A percentile compares a stretch with the other conserved stretches of the same genome.
phyloP scores from a whole-genome alignment of 768 basidiomycete genomes.

The Suillus paluster region DNA sequence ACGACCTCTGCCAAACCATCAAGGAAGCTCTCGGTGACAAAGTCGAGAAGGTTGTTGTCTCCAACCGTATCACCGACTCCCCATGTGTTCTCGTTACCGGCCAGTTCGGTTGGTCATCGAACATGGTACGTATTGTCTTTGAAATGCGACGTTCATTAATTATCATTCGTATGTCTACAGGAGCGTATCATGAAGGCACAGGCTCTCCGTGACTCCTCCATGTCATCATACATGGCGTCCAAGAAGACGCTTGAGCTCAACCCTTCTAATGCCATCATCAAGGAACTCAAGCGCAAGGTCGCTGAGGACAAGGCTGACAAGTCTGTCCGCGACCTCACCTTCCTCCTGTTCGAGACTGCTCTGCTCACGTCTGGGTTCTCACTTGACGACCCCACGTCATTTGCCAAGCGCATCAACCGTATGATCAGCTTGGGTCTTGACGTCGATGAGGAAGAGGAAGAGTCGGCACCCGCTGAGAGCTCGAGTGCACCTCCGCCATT shows the following conservation, averaged over 20 bases:
- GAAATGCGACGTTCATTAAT: neutral
- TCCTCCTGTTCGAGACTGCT: constrained; percentile 95
- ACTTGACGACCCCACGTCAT: constrained; percentile 92
- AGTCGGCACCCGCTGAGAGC: constrained; percentile 46
- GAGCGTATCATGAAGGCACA: constrained; percentile 99
- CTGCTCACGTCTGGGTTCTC: constrained; percentile 95
- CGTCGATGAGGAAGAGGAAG: constrained; percentile 76
- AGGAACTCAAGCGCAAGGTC: constrained; percentile 95
- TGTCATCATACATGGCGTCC: constrained; percentile 99
- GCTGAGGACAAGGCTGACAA: constrained; percentile 98
- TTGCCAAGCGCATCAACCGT: constrained; percentile 94
- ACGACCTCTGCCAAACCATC: constrained; percentile 90
- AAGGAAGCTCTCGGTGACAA: constrained; percentile 99
- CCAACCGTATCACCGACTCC: constrained; percentile 96
- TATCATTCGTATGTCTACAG: constrained; percentile 36
- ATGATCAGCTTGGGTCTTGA: constrained; percentile 95
- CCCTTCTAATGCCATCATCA: constrained; percentile 89
- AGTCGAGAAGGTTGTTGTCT: constrained; percentile 98
- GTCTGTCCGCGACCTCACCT: constrained; percentile 96
- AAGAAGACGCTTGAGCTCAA: constrained; percentile 99
- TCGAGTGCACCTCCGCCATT: constrained; percentile 53
- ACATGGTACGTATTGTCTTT: constrained; percentile 70
- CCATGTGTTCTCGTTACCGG: constrained; percentile 98
- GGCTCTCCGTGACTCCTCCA: constrained; percentile 92
- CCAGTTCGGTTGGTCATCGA: constrained; percentile 99